phyloP scores from a whole-genome alignment of 1,284 basidiomycete genomes.

The Naganishia sp. region DNA sequence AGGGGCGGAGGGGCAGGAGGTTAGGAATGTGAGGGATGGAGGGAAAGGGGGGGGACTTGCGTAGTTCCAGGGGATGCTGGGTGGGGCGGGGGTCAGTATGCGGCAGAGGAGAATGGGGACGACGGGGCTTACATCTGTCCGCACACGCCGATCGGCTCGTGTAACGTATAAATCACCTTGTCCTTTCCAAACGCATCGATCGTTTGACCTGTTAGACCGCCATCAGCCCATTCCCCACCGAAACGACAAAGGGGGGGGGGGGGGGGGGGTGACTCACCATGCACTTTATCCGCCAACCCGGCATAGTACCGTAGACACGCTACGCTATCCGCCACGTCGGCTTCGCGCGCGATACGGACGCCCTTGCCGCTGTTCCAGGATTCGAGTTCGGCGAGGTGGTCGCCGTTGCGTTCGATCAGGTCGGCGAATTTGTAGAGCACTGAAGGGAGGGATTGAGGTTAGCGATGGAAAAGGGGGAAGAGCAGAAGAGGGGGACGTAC shows the following conservation, averaged over 20 bases:
- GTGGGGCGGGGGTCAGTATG: no score
- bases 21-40: constrained; percentile 58
- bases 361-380: constrained; percentile 83
- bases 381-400: constrained; percentile 72
- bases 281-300: constrained; percentile 67
- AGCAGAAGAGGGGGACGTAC: constrained; percentile 31
- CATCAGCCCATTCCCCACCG: no score
- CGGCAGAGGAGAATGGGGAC: no score
- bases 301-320: constrained; percentile 78
- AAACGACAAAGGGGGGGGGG: no score
- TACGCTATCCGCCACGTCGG: constrained; percentile 79
- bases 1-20: neutral
- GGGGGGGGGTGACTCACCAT: constrained; percentile 61
- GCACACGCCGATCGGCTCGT: constrained; percentile 92
- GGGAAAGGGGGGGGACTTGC: constrained; percentile 72
- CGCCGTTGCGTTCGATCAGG: constrained; percentile 79
- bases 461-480: neutral
- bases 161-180: constrained; percentile 81
- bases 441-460: neutral
- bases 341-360: constrained; percentile 76
- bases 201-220: no score
- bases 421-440: constrained; percentile 45
- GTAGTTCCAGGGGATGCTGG: constrained; percentile 36
- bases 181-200: constrained; percentile 53
- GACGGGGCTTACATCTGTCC: constrained; percentile 68